phyloP scores from a whole-genome alignment of 768 basidiomycete species.

The Strobilomyces echinocephalus region DNA sequence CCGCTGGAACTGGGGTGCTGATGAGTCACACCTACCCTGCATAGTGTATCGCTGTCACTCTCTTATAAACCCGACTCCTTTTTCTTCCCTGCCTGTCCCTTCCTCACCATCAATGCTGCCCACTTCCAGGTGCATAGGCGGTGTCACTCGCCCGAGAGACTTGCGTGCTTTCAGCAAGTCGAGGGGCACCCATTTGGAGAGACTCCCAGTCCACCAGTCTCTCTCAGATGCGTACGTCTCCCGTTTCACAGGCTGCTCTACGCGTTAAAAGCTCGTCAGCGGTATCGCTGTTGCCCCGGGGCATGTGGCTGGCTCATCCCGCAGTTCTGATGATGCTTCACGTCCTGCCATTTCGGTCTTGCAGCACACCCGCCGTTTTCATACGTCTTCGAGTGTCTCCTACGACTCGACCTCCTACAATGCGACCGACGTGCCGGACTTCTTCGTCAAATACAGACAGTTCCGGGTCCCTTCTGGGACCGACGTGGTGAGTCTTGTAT shows the following conservation, averaged over 20 bases:
- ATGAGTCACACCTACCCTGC: slow-evolving; percentile 18
- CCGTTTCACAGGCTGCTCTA: slow-evolving; percentile 26
- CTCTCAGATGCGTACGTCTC: slow-evolving; percentile 36
- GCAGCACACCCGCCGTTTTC: slow-evolving; percentile 22
- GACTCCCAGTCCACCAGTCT: slow-evolving; percentile 25
- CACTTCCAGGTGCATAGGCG: slow-evolving; percentile 34
- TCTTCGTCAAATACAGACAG: slow-evolving; percentile 27
- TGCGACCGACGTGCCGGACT: slow-evolving; percentile 22
- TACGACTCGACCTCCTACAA: slow-evolving; percentile 28
- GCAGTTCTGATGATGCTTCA: background rate
- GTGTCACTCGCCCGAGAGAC: slow-evolving; percentile 36
- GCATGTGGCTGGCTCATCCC: slow-evolving; percentile 12
- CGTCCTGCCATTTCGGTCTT: background rate
- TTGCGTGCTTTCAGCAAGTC: slow-evolving; percentile 36
- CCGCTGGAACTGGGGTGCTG: slow-evolving; percentile 11
- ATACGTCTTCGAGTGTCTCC: slow-evolving; percentile 14
- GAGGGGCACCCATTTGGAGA: slow-evolving; percentile 29
- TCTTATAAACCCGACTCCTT: slow-evolving; percentile 6
- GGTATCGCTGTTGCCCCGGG: slow-evolving; percentile 30
- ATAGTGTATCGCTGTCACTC: background rate
- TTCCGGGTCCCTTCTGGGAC: slow-evolving; percentile 4
- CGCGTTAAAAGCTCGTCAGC: slow-evolving; percentile 32
- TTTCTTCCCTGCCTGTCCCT: background rate
- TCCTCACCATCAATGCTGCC: slow-evolving; percentile 11
- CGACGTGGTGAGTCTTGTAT: slow-evolving; percentile 3